Evolutionary conservation across 768 basidiomycete genomes (phyloP).

Genomic region (Glaciozyma antarctica): DNA sequence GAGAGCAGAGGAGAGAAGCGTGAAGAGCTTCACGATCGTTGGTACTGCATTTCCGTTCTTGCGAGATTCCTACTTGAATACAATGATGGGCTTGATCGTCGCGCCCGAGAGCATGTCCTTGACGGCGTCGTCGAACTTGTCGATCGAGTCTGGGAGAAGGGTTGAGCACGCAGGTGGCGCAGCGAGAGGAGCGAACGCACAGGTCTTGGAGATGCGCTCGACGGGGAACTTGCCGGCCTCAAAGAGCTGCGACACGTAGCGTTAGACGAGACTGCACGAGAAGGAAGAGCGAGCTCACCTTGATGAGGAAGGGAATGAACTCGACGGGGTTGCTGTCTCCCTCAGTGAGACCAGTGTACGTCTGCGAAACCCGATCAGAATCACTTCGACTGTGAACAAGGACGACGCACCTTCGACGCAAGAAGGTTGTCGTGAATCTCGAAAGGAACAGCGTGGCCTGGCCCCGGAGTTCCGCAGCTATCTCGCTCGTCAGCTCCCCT

Average conservation of each 20-base stretch:
- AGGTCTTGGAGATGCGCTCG: conserved; percentile 31
- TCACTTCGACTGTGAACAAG: background rate
- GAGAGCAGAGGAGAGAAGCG: no score
- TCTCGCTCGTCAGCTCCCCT: background rate
- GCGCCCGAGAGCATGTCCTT: conserved; percentile 30
- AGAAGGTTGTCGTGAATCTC: conserved; percentile 22
- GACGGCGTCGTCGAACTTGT: conserved; percentile 32
- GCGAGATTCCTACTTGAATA: conserved; percentile 8
- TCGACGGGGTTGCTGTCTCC: conserved; percentile 30
- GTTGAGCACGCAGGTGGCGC: no score
- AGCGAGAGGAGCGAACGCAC: no score
- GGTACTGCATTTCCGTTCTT: no score
- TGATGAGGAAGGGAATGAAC: conserved; percentile 31
- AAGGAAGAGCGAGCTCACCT: background rate
- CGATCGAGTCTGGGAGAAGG: conserved; percentile 10
- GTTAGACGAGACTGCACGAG: background rate
- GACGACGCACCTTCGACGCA: background rate
- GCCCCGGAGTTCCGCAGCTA: conserved; percentile 15
- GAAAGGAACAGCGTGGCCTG: conserved; percentile 1
- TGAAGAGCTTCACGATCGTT: no score
- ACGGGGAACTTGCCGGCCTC: conserved; percentile 35
- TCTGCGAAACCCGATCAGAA: background rate
- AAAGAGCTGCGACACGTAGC: conserved; percentile 10
- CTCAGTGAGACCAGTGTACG: conserved; percentile 24
- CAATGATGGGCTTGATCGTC: conserved; percentile 35